Conservation (phyloP, 1,284 basidiomycete genomes). For the Paramarasmius palmivorus region DNA sequence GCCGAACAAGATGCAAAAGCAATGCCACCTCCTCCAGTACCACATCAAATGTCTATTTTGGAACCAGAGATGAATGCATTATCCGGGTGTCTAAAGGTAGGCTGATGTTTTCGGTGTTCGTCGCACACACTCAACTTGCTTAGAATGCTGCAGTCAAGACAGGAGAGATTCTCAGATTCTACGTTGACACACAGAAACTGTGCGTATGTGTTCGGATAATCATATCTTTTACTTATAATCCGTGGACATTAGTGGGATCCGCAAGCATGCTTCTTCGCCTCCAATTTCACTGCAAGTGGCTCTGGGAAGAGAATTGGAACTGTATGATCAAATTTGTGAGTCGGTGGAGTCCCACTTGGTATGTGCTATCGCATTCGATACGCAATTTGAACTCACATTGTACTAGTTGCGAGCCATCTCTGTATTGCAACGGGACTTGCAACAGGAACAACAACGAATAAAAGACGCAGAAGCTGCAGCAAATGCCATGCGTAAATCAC, state of each 20-base stretch:
- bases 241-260: constrained; percentile 43
- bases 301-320: constrained; percentile 70
- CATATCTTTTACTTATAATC: neutral
- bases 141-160: constrained; percentile 70
- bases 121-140: constrained; percentile 1
- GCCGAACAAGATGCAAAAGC: constrained; percentile 33
- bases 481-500: constrained; percentile 14
- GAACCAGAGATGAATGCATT: constrained; percentile 65
- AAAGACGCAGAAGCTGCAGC: constrained; percentile 34
- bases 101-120: constrained; percentile 12
- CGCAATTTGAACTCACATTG: constrained; percentile 6
- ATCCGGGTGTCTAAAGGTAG: constrained; percentile 55
- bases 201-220: constrained; percentile 30
- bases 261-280: constrained; percentile 59
- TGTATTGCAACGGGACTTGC: constrained; percentile 66
- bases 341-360: constrained; percentile 70
- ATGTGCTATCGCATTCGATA: constrained; percentile 23
- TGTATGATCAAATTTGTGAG: constrained; percentile 77
- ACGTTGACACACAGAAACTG: constrained; percentile 63
- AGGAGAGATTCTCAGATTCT: constrained; percentile 68
- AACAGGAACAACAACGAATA: constrained; percentile 57
- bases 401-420: constrained; percentile 66
- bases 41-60: constrained; percentile 49
- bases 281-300: constrained; percentile 62
- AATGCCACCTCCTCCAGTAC: constrained; percentile 64